A percentile compares a stretch with the other conserved stretches of the same genome.
Evolutionary conservation across 192 early-diverging fungal species (phyloP).

Genomic region (Funneliformis mosseae): DNA sequence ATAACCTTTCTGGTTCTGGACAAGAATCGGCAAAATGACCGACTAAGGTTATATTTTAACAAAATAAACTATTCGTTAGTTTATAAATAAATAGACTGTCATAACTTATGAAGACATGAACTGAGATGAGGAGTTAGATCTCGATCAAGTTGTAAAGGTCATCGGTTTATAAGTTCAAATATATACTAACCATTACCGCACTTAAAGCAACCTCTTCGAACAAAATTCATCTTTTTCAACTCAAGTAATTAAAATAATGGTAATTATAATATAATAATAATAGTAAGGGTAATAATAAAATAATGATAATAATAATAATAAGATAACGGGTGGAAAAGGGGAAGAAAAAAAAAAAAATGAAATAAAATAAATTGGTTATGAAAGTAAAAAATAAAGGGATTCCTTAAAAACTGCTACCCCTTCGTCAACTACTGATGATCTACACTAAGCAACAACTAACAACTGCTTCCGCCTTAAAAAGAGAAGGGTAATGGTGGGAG

Average conservation of each 20-base stretch:
- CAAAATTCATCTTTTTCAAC: conserved; percentile 35
- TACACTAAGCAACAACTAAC: conserved; percentile 26
- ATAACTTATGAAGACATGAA: background rate
- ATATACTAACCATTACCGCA: conserved; percentile 57
- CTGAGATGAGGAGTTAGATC: background rate
- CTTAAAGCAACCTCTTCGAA: conserved; percentile 56
- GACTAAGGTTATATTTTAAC: conserved; percentile 35
- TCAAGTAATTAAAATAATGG: conserved; percentile 3
- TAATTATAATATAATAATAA: background rate
- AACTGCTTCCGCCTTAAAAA: conserved; percentile 23
- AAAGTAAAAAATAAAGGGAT: background rate
- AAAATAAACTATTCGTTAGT: background rate
- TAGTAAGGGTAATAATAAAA: too few species aligned
- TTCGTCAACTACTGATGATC: conserved; percentile 23
- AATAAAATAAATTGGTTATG: background rate
- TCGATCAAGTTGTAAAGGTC: background rate
- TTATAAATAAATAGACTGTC: background rate
- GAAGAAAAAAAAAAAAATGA: too few species aligned
- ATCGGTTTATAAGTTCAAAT: background rate
- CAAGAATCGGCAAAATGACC: conserved; percentile 57
- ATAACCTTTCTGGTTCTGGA: conserved; percentile 54
- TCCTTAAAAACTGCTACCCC: conserved; percentile 17
- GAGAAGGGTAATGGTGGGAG: background rate
- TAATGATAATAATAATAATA: too few species aligned
- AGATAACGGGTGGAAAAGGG: background rate